Evolutionary conservation across 2,329 filamentous ascomycete genomes (phyloP), one percentile per base, ranked within the genome.

Genomic region (Calonectria multiphialidica): DNA sequence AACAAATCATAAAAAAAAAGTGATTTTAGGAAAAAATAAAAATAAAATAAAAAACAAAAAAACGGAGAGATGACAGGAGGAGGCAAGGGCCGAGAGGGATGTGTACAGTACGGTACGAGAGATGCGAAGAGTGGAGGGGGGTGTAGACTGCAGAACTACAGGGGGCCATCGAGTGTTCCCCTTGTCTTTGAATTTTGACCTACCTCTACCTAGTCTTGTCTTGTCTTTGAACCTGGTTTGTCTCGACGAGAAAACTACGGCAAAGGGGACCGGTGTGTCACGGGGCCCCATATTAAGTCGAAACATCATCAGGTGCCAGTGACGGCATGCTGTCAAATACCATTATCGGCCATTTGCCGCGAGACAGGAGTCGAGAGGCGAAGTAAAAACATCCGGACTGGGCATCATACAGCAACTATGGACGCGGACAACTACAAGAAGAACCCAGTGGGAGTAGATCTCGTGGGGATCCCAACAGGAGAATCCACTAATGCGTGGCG

Each of bases 401-500:
- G 57, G 57, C 57, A 42, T 62, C 57, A 33, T 45, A 62, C 57
- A 35, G 23, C 33, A 35, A 35, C 37, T 40, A 53, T 49, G 45
- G 28, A 44, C 59, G 63, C 37, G 30, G 47, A 64, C 47, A 44
- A 62, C 23, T 37, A 59, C 53, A 40, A 59, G 53, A 59, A 40
- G 53, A 59, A 59, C 53, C 35, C 53, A 59, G 53, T 18, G 50
- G 70, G 55, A 72, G 74, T 69, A 76, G 76, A 78, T 78, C 77
- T 78, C 69, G 74, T 59, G 72, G 76, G 66, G 76, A 75, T 78
- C 75, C 72, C 71, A 76, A 70, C 66, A 74, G 70, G 63, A 68
- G 59, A 70, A 53, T 47, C 59, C 66, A 65, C 76, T 75, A 76
- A 78, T 78, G 77, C 77, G 74, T 78, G 76, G 74, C 75, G 72